These are phyloP conservation scores for Ensete ventricosum DNA, from an alignment of 176 grass and related monocot genomes.

Conservation along the genomic window DNA sequence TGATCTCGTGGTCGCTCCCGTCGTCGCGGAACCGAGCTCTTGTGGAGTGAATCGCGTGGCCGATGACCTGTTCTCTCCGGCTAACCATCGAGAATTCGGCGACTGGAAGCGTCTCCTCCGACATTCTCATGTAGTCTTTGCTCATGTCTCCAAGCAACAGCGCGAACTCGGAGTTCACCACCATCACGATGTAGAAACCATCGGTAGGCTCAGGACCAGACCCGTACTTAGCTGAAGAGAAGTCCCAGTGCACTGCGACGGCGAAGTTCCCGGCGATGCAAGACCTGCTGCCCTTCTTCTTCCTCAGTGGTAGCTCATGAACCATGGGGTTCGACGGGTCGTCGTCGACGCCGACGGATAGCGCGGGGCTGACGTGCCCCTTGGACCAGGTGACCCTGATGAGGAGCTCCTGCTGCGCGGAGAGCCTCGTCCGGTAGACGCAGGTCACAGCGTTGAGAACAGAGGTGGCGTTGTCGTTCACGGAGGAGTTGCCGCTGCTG, in stretches of 20 bases:
- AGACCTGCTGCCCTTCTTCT: conserved; percentile 26
- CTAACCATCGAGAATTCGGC: conserved; percentile 26
- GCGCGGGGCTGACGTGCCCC: conserved; percentile 1
- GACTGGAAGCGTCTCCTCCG: neutral
- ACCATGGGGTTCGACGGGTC: conserved; percentile 1
- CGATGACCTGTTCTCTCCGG: conserved; percentile 27
- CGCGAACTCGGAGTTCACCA: conserved; percentile 21
- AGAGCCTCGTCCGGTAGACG: conserved; percentile 19
- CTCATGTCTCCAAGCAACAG: conserved; percentile 26
- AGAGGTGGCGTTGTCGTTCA: neutral
- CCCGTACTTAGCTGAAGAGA: conserved; percentile 20
- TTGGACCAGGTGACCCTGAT: conserved; percentile 26
- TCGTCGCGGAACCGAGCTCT: conserved; percentile 17
- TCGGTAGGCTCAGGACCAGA: conserved; percentile 18
- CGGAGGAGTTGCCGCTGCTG: conserved; percentile 2
- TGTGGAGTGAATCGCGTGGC: conserved; percentile 24
- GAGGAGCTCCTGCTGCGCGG: conserved; percentile 22
- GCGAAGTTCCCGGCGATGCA: conserved; percentile 7
- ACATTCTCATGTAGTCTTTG: conserved; percentile 1
- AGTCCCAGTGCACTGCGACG: conserved; percentile 27
- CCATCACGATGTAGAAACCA: conserved; percentile 16
- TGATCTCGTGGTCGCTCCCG: conserved; percentile 8
- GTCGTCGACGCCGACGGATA: conserved; percentile 25
- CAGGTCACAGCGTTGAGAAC: conserved; percentile 9
- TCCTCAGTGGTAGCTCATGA: neutral